These are phyloP conservation scores for Neostapfia colusana DNA, from an alignment of 176 grass and related monocot genomes.

Conservation along the genomic window DNA sequence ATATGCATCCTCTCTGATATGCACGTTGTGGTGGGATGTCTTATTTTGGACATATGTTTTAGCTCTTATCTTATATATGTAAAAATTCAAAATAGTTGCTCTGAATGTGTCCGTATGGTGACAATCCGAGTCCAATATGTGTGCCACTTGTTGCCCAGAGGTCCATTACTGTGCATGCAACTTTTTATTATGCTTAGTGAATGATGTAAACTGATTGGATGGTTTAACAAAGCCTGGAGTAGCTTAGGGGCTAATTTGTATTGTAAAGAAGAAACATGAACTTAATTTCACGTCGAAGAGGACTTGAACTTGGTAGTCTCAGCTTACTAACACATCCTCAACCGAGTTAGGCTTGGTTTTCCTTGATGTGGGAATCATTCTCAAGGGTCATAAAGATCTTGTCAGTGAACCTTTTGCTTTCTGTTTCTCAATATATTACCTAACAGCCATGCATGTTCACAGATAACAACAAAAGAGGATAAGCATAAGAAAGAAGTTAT, in stretches of 20 bases:
- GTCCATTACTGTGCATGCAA: not conserved
- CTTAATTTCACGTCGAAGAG: too few species aligned
- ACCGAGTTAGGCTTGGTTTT: not conserved
- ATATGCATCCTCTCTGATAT: conserved; percentile 19
- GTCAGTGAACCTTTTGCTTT: conserved; percentile 7
- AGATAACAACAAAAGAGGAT: conserved; percentile 89
- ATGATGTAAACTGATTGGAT: conserved; percentile 11
- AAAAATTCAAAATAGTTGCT: not conserved
- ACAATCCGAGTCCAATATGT: not conserved
- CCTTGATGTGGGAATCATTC: not conserved
- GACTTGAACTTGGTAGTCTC: not conserved
- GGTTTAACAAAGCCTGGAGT: not conserved
- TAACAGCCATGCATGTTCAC: conserved; percentile 13
- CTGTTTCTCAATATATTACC: conserved; percentile 6
- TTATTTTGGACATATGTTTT: conserved; percentile 6
- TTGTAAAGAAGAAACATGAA: not conserved
- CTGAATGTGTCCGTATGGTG: not conserved
- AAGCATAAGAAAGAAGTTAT: conserved; percentile 86
- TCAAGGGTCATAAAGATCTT: not conserved
- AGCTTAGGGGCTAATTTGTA: not conserved
- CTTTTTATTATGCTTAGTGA: not conserved
- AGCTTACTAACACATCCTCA: not conserved
- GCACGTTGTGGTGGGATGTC: not conserved
- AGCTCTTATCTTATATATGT: not conserved
- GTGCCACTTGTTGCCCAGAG: not conserved